Conservation (phyloP, 2,329 filamentous ascomycete genomes). For the Mycocentrospora acerina region DNA sequence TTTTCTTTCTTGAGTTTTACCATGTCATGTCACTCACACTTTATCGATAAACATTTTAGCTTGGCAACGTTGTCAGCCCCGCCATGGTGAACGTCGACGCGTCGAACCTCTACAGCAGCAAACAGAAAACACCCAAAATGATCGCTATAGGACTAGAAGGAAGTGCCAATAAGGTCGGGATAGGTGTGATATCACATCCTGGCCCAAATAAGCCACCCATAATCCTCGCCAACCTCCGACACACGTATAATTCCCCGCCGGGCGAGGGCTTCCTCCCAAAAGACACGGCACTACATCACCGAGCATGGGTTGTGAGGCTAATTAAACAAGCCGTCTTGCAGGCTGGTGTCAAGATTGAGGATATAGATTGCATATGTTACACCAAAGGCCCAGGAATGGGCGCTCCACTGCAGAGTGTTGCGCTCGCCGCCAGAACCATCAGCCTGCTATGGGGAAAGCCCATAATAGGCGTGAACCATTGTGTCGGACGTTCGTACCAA, state of each 20-base stretch:
- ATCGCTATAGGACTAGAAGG: slow-evolving; percentile 80
- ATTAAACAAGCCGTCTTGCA: slow-evolving; percentile 75
- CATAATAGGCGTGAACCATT: slow-evolving; percentile 96
- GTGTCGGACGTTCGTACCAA: slow-evolving; percentile 71
- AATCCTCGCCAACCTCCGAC: slow-evolving; percentile 87
- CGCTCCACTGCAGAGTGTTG: slow-evolving; percentile 83
- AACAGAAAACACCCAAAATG: slow-evolving; percentile 44
- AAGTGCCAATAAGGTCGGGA: slow-evolving; percentile 95
- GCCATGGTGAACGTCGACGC: slow-evolving; percentile 16
- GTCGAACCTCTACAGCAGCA: slow-evolving; percentile 3
- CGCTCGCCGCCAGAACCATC: slow-evolving; percentile 80
- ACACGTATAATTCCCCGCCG: slow-evolving; percentile 89
- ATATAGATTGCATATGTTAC: slow-evolving; percentile 92
- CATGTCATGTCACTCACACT: too few species aligned
- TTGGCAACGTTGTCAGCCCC: slow-evolving; percentile 21
- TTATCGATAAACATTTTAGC: slow-evolving; percentile 22
- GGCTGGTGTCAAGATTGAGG: slow-evolving; percentile 54
- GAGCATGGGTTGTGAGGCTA: slow-evolving; percentile 78
- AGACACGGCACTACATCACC: slow-evolving; percentile 92
- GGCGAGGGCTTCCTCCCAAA: slow-evolving; percentile 95
- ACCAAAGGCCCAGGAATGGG: slow-evolving; percentile 97
- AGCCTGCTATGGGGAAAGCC: slow-evolving; percentile 81
- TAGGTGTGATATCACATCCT: slow-evolving; percentile 85
- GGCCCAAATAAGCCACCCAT: slow-evolving; percentile 47
- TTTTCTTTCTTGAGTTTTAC: too few species aligned